Evolutionary conservation across 2,329 filamentous ascomycete species (phyloP), one percentile per base, ranked within the genome.

Genomic region (Colletotrichum zoysiae): DNA sequence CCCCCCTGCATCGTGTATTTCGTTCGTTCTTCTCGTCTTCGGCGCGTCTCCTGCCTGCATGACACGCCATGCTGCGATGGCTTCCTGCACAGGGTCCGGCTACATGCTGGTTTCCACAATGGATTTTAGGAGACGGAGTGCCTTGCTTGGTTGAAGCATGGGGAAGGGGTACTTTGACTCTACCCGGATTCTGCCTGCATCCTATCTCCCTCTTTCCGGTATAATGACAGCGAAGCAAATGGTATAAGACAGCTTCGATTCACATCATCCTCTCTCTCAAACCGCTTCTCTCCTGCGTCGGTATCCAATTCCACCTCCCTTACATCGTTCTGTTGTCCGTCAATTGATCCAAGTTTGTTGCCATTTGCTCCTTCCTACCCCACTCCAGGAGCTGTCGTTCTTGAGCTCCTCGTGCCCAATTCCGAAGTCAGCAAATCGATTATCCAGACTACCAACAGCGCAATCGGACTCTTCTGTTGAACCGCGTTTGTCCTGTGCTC

Each of bases 211-310:
- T 55, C 58, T 51, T 71, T 59, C 46, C 1, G n/a, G 55, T 11
- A 7, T 3, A 2, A 58, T 42, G 16, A 8, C n/a, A 35, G 26
- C 16, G 8, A 38, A 61, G 35, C 60, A 55, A 65, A 56, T 55
- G 59, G n/a, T 72, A 72, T 70, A 72, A 72, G 33, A 70, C 16
- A 60, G 56, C 70, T 66, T 72, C 60, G 56, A 40, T 56, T 44
- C 42, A 50, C 33, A 20, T 38, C 16, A 16, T 48, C 35, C 23
- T 38, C n/a, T 38, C n/a, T n/a, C 26, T 23, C n/a, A 33, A 33
- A 8, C 8, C 59, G 16, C 44, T 42, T 30, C 33, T 23, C 14
- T 33, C 20, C 30, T 35, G n/a, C 38, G 20, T 42, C 33, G 38
- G 11, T 44, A 6, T 38, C 9, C 2, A 12, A 6, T 44, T 5